Evolutionary conservation across 495 filamentous ascomycete species (phyloP).

Genomic region (Xanthoparmelia taractica): DNA sequence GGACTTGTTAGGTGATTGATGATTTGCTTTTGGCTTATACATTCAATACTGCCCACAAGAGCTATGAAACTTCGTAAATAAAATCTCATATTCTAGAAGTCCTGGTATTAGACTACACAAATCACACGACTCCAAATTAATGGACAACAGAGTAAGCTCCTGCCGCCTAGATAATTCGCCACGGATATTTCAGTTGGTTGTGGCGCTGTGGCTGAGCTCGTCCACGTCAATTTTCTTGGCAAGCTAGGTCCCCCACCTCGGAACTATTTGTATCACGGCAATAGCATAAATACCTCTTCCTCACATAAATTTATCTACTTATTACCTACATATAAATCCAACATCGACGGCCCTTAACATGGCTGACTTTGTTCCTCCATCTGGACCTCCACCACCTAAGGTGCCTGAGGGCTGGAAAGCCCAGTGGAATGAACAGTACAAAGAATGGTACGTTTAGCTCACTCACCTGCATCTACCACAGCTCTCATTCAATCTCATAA

Average conservation of each 20-base stretch:
- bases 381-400: conserved; percentile 71
- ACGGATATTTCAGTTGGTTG: background rate
- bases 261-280: background rate
- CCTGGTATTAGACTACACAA: too few relatives aligned
- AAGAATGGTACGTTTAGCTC: conserved; percentile 57
- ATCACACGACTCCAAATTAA: too few relatives aligned
- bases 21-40: too few relatives aligned
- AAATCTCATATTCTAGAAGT: too few relatives aligned
- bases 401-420: conserved; percentile 86
- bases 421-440: conserved; percentile 66
- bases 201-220: conserved; percentile 6
- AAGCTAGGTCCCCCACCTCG: conserved; percentile 4
- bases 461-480: background rate
- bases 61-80: too few relatives aligned
- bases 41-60: too few relatives aligned
- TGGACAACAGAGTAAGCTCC: too few relatives aligned
- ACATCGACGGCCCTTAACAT: conserved; percentile 30
- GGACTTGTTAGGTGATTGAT: too few relatives aligned
- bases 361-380: conserved; percentile 58
- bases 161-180: too few relatives aligned
- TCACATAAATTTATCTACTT: background rate
- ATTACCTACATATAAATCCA: conserved; percentile 8
- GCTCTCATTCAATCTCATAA: conserved; percentile 17
- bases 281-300: background rate
- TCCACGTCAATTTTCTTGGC: background rate